Conservation (phyloP, 139 green algal genomes). For the Picochlorum sp. region DNA sequence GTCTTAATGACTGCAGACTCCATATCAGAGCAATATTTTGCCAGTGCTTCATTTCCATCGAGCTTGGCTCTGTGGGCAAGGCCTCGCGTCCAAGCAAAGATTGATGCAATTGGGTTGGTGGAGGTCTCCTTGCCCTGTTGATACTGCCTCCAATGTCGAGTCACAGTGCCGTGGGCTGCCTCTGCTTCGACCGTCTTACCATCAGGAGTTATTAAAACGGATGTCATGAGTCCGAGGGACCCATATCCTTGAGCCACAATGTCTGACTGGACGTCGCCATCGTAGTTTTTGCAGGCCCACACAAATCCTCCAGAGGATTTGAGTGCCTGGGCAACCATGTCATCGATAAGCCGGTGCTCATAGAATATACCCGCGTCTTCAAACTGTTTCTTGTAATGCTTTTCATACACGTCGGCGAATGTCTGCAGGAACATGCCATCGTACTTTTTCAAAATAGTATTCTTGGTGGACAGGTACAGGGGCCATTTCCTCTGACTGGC, state of each 20-base stretch:
- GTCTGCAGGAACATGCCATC: slow-evolving; percentile 72
- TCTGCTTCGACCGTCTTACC: slow-evolving; percentile 91
- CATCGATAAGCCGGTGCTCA: slow-evolving; percentile 94
- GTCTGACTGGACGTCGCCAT: slow-evolving; percentile 58
- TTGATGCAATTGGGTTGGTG: slow-evolving; percentile 92
- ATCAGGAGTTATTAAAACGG: slow-evolving; percentile 85
- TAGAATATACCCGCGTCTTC: slow-evolving; percentile 87
- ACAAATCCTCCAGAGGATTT: slow-evolving; percentile 91
- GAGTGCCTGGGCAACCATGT: slow-evolving; percentile 94
- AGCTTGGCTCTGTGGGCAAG: slow-evolving; percentile 86
- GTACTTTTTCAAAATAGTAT: slow-evolving; percentile 97
- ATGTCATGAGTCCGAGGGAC: slow-evolving; percentile 93
- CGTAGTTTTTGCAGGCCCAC: slow-evolving; percentile 86
- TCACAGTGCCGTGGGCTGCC: slow-evolving; percentile 92
- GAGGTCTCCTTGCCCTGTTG: slow-evolving; percentile 90
- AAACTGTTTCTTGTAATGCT: slow-evolving; percentile 75
- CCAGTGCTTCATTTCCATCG: slow-evolving; percentile 72
- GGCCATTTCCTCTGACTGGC: slow-evolving; percentile 71
- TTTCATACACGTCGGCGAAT: slow-evolving; percentile 82
- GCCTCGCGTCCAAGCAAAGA: slow-evolving; percentile 93
- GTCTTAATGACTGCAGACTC: slow-evolving; percentile 81
- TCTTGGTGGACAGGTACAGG: slow-evolving; percentile 95
- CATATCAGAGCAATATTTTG: slow-evolving; percentile 66
- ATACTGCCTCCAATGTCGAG: slow-evolving; percentile 89
- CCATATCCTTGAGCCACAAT: slow-evolving; percentile 91